Evolutionary conservation across 345 rosid species (phyloP), one percentile per base, ranked within the genome.

Genomic region (Euclidium syriacum): DNA sequence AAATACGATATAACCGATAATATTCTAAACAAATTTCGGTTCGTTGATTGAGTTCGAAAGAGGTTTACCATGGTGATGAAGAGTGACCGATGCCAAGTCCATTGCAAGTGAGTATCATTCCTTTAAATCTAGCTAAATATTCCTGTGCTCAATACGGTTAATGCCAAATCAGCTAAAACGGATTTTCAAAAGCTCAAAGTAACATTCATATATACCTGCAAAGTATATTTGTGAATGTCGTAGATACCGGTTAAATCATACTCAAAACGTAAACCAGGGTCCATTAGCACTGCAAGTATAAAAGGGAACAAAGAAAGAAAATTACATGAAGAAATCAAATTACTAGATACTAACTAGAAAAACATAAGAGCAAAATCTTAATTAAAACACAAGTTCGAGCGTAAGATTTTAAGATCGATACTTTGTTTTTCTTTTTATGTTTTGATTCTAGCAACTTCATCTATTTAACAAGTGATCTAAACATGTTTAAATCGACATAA

Each of bases 101-200:
- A 39, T 88, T 85, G 80, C 94, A 88, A 25, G 96, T 88, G 61
- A 88, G 85, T 50, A 84, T 88, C 90, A 88, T 83, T 73, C 96
- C 96, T 71, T 88, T 88, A 74, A 83, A 88, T 77, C 96, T 80
- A 49, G 85, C 81, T 40, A 88, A 90, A 68, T 85, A 88, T 72
- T 88, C 96, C 96, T 88, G 82, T 20, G n/a, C n/a, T n/a, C n/a
- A n/a, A 6, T 10, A 39, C 15, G 2, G 19, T 12, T 19, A 26
- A 62, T 12, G 29, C 1, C n/a, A 48, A 49, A 62, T 3, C 24
- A 25, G 10, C 47, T 14, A 62, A n/a, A n/a, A n/a, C n/a, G n/a
- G n/a, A n/a, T n/a, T n/a, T n/a, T n/a, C n/a, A n/a, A n/a, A n/a
- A n/a, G n/a, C n/a, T n/a, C n/a, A n/a, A n/a, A n/a, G n/a, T n/a